These are phyloP conservation scores for Sugiyamaella marilandica DNA, from an alignment of 805 yeast species.

Conservation along the genomic window DNA sequence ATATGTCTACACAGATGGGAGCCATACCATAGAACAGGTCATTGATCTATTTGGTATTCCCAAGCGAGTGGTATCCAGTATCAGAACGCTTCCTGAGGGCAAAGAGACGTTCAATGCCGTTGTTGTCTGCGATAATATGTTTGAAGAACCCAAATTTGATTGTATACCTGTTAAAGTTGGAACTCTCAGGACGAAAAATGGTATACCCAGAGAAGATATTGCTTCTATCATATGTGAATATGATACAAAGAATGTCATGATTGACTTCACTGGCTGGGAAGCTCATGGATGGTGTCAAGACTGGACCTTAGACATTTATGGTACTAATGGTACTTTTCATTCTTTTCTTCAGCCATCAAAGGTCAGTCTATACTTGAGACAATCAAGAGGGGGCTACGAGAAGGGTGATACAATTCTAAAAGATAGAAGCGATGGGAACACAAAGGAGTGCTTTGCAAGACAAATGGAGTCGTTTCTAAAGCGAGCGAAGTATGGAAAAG, in stretches of 20 bases:
- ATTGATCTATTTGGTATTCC: slow-evolving; percentile 11
- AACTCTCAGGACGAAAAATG: slow-evolving; percentile 3
- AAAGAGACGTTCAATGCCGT: slow-evolving; percentile 12
- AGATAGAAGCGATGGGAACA: background rate
- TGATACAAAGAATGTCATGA: slow-evolving; percentile 1
- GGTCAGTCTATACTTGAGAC: slow-evolving; percentile 6
- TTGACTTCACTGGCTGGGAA: slow-evolving; percentile 14
- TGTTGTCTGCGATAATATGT: slow-evolving; percentile 5
- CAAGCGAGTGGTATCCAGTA: slow-evolving; percentile 7
- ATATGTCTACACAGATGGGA: slow-evolving; percentile 12
- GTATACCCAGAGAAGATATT: slow-evolving; percentile 7
- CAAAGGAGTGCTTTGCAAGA: slow-evolving; percentile 3
- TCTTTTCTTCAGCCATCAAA: slow-evolving; percentile 8
- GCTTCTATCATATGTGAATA: slow-evolving; percentile 11
- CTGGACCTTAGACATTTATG: slow-evolving; percentile 13
- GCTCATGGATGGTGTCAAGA: slow-evolving; percentile 13
- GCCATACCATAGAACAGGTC: slow-evolving; percentile 12
- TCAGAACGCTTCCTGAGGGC: slow-evolving; percentile 8
- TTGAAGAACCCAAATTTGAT: slow-evolving; percentile 7
- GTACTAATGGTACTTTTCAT: slow-evolving; percentile 13
- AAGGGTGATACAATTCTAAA: slow-evolving; percentile 1
- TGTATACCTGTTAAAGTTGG: slow-evolving; percentile 12
- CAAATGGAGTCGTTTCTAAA: slow-evolving; percentile 10
- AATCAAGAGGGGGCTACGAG: slow-evolving; percentile 9
- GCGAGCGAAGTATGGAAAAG: slow-evolving; percentile 7